These are phyloP conservation scores for Populus ilicifolia DNA, from an alignment of 345 rosid species.

Conservation along the genomic window DNA sequence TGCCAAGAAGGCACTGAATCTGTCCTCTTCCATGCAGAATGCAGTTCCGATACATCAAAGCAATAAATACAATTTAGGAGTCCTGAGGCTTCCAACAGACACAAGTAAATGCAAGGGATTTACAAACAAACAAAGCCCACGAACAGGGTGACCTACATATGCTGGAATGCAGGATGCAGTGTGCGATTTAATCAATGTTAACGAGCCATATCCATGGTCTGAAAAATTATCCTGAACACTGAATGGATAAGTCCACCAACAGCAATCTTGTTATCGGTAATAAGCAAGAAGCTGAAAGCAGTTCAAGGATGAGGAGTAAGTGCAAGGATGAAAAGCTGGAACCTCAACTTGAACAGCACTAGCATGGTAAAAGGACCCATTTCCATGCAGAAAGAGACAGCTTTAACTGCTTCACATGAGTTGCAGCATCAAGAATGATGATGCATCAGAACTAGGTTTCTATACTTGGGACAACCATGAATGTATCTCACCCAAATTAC, in stretches of 20 bases:
- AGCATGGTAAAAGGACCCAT: conserved; percentile 1
- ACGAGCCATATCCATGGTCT: conserved; percentile 4
- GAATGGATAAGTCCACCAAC: conserved; percentile 14
- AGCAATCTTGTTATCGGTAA: conserved; percentile 3
- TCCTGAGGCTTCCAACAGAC: conserved; percentile 18
- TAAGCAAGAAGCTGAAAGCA: conserved; percentile 14
- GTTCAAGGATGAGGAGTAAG: conserved; percentile 5
- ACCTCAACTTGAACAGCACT: conserved; percentile 4
- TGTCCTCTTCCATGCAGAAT: conserved; percentile 21
- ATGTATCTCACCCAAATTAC: conserved; percentile 3
- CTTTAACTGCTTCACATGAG: conserved; percentile 1
- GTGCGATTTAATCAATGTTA: neutral
- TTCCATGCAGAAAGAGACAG: conserved; percentile 18
- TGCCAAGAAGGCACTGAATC: conserved; percentile 24
- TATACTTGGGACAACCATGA: neutral
- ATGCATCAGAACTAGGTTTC: neutral
- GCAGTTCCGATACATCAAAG: conserved; percentile 22
- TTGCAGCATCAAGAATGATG: neutral
- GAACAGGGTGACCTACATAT: conserved; percentile 5
- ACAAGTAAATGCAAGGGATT: neutral
- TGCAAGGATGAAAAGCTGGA: conserved; percentile 16
- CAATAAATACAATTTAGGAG: conserved; percentile 13
- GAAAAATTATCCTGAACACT: neutral
- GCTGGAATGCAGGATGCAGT: neutral
- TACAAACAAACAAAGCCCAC: conserved; percentile 1